These are phyloP conservation scores for Fusarium keratoplasticum DNA, from an alignment of 2,329 filamentous ascomycete genomes.

Conservation along the genomic window DNA sequence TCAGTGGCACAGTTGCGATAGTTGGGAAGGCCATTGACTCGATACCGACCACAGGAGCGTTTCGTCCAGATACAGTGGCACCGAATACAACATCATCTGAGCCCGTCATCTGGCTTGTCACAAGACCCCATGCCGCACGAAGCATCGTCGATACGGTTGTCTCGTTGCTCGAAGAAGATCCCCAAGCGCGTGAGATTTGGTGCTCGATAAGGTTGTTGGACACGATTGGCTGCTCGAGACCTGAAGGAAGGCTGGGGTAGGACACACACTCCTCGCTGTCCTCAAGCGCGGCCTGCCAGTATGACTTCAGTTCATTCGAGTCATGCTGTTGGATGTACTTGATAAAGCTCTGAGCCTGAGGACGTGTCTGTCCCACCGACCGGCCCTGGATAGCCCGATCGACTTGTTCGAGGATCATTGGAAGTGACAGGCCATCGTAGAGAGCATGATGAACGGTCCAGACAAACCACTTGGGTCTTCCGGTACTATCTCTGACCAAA, in stretches of 20 bases:
- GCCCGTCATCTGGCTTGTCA: slow-evolving; percentile 61
- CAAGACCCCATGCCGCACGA: slow-evolving; percentile 60
- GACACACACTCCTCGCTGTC: slow-evolving; percentile 45
- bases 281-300: slow-evolving; percentile 55
- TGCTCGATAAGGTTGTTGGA: slow-evolving; percentile 61
- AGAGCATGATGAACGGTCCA: slow-evolving; percentile 53
- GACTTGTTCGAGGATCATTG: slow-evolving; percentile 4
- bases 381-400: not conserved
- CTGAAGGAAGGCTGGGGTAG: slow-evolving; percentile 50
- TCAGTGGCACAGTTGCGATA: slow-evolving; percentile 57
- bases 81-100: slow-evolving; percentile 55
- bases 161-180: not conserved
- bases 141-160: slow-evolving; percentile 27
- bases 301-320: slow-evolving; percentile 50
- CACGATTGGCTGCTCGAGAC: slow-evolving; percentile 52
- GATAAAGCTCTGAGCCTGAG: slow-evolving; percentile 57
- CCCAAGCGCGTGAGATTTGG: slow-evolving; percentile 49
- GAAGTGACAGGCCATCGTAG: slow-evolving; percentile 55
- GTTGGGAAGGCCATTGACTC: slow-evolving; percentile 43
- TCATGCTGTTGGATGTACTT: slow-evolving; percentile 55
- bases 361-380: not conserved
- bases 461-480: not conserved
- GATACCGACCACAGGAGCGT: slow-evolving; percentile 31
- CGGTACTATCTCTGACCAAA: slow-evolving; percentile 45
- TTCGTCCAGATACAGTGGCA: slow-evolving; percentile 55